A percentile compares a stretch with the other conserved stretches of the same genome.
Conservation (phyloP, 352 stramenopile genomes). For the Plasmopara muralis region DNA sequence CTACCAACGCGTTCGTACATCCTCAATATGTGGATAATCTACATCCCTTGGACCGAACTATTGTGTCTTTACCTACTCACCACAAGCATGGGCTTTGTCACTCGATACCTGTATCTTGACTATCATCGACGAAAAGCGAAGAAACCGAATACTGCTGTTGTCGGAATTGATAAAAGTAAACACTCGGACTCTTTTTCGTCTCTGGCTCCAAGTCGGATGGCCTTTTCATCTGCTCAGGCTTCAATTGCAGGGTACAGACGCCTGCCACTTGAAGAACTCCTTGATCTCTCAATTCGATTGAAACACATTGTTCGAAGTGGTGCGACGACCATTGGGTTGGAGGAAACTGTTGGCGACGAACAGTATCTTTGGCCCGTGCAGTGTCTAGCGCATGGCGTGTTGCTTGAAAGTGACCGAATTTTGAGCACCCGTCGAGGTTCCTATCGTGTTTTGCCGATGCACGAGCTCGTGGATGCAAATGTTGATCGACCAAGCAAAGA, state of each 20-base stretch:
- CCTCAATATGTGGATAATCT: slow-evolving; percentile 33
- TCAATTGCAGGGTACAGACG: slow-evolving; percentile 31
- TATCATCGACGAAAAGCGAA: slow-evolving; percentile 3
- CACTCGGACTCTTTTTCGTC: neutral
- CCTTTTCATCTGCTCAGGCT: slow-evolving; percentile 13
- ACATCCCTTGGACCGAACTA: slow-evolving; percentile 22
- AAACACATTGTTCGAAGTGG: slow-evolving; percentile 32
- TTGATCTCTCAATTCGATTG: slow-evolving; percentile 41
- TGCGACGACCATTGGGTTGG: slow-evolving; percentile 2
- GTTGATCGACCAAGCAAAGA: slow-evolving; percentile 2
- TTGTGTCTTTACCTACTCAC: slow-evolving; percentile 20
- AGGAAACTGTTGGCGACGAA: slow-evolving; percentile 21
- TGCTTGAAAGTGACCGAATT: slow-evolving; percentile 39
- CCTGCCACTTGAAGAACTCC: slow-evolving; percentile 40
- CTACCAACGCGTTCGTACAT: slow-evolving; percentile 18
- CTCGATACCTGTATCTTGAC: slow-evolving; percentile 16
- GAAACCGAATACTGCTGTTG: slow-evolving; percentile 1
- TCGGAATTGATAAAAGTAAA: neutral
- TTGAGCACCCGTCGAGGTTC: slow-evolving; percentile 38
- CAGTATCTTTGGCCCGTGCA: slow-evolving; percentile 32
- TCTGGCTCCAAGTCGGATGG: slow-evolving; percentile 3
- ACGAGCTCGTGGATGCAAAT: slow-evolving; percentile 20
- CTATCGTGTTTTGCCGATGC: slow-evolving; percentile 29
- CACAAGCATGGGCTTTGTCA: slow-evolving; percentile 7
- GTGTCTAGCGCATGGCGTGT: slow-evolving; percentile 37